Evolutionary conservation across 306 rosid genomes (phyloP).

Genomic region (Gleditsia sinensis): DNA sequence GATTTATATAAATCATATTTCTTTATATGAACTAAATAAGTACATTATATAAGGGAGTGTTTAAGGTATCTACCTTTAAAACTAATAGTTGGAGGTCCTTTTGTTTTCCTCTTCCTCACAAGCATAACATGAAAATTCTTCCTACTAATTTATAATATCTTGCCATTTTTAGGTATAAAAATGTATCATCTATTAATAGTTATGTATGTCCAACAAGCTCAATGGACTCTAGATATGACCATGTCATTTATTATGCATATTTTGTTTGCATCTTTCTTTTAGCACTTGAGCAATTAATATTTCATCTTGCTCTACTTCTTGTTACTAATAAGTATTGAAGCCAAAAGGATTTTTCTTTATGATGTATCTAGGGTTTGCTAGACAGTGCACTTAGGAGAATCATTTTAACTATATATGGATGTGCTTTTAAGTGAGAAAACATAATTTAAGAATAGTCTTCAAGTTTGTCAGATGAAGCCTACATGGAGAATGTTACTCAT

Average conservation of each 20-base stretch:
- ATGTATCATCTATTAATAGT: neutral
- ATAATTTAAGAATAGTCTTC: neutral
- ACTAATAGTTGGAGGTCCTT: conserved; percentile 98
- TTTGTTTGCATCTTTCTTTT: conserved; percentile 4
- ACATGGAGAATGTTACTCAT: neutral
- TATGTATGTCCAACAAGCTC: conserved; percentile 19
- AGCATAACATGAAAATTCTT: conserved; percentile 91
- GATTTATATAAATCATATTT: no score
- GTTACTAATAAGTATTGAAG: conserved; percentile 20
- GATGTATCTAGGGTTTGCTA: conserved; percentile 96
- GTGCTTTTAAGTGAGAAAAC: conserved; percentile 79
- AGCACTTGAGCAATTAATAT: conserved; percentile 6
- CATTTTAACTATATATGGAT: conserved; percentile 95
- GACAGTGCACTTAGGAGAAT: conserved; percentile 85
- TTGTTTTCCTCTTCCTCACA: conserved; percentile 95
- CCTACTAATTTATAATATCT: conserved; percentile 99
- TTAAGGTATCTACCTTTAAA: no score
- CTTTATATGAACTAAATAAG: no score
- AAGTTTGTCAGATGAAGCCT: neutral
- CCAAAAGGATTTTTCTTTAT: conserved; percentile 43
- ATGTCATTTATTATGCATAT: neutral
- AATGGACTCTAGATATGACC: conserved; percentile 6
- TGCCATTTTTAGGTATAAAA: conserved; percentile 87
- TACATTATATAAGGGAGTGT: no score
- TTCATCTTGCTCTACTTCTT: conserved; percentile 11